Evolutionary conservation across 2,329 filamentous ascomycete genomes (phyloP).

Genomic region (Calonectria naviculata): DNA sequence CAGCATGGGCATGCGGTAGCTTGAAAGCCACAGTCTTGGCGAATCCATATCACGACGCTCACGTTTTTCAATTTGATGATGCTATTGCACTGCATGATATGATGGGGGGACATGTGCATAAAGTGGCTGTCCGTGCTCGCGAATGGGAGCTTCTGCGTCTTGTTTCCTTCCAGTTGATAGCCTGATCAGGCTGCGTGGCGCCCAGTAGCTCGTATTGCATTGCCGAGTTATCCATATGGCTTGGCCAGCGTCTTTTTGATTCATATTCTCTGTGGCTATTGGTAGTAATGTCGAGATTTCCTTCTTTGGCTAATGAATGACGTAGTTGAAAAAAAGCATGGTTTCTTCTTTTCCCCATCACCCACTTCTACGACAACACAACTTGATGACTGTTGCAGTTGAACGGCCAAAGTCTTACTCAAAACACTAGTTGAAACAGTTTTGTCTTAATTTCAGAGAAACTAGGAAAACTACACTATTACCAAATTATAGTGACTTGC

Average conservation of each 20-base stretch:
- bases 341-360: too few species aligned
- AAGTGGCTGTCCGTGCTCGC: slow-evolving; percentile 3
- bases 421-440: too few species aligned
- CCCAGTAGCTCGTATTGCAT: neutral
- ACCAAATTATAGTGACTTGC: too few species aligned
- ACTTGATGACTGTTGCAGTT: neutral
- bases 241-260: neutral
- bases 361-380: neutral
- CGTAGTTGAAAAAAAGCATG: neutral
- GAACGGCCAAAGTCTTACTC: too few species aligned
- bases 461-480: too few species aligned
- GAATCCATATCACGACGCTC: neutral
- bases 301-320: too few species aligned
- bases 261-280: neutral
- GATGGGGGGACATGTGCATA: neutral
- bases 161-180: neutral
- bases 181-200: neutral
- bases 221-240: neutral
- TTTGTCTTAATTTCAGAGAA: too few species aligned
- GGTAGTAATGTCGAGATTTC: neutral
- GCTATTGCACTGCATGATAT: neutral
- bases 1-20: neutral
- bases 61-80: neutral
- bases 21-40: neutral
- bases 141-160: neutral